Base-by-base conservation (phyloP, 441 rosid genomes). In the Pelargonium fulgidum region DNA sequence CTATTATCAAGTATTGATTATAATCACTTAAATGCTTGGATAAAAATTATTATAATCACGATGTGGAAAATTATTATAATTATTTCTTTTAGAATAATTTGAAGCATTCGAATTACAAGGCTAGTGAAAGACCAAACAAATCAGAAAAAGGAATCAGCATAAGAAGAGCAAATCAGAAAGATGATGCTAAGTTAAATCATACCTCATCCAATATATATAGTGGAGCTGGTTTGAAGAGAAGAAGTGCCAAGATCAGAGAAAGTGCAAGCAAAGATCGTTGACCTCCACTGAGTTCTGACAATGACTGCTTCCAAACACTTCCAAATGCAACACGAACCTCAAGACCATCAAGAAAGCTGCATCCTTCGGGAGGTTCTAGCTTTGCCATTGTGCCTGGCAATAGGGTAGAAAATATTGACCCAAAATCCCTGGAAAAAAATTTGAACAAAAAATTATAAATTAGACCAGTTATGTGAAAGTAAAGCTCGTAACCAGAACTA, bases 251-350 rank as follows among this genome's bases (percentile, higher is more conserved):
- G 74, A 95, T 92, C 64, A 95, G 73, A 42, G 99, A 95, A 52
- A 95, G 90, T 41, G 99, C 98, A 47, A 95, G 90, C 66, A 95
- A 81, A 76, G 99, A 92, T 72, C 99, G 80, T 80, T 95, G 98
- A 52, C 99, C 99, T 71, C 99, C 98, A 61, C 99, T 95, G 65
- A 95, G 80, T 77, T 95, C 99, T 64, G 99, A 95, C 77, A 95
- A 75, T 56, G 98, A 89, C 83, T 92, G 99, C 77, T 95, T 95
- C 99, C 98, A 95, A 39, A 95, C 96, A 73, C 92, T 64, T 20
- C 99, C 99, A 81, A 95, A 95, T 70, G 99, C 99, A 68, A 95
- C 97, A 71, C 98, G 84, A 76, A 92, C 99, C 88, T 92, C 99
- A 56, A 95, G 88, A 77, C 99, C 99, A 78, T 92, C 99, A 67